A percentile compares a stretch with the other conserved stretches of the same genome.
phyloP scores from a whole-genome alignment of 257 asterid species.

The Primulina eburnea region DNA sequence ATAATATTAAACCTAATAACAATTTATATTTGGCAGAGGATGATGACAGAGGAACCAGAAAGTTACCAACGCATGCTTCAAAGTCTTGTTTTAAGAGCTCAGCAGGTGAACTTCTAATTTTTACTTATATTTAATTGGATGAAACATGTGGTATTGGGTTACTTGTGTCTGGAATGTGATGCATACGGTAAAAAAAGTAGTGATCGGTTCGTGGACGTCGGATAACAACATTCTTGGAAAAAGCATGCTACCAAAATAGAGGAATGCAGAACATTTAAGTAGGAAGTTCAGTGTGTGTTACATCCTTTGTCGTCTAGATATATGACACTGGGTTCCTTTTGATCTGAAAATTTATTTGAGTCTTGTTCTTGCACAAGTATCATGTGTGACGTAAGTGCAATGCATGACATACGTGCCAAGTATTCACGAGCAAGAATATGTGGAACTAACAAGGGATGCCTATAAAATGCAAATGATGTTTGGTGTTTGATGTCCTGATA shows the following conservation, averaged over 20 bases:
- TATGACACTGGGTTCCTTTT: neutral
- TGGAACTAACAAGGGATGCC: neutral
- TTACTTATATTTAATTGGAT: neutral
- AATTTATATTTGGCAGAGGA: constrained; percentile 59
- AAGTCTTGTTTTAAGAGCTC: constrained; percentile 89
- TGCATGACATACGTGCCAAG: neutral
- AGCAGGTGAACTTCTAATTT: constrained; percentile 58
- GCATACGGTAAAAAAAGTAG: neutral
- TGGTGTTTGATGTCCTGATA: constrained; percentile 18
- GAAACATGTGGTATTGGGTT: constrained; percentile 8
- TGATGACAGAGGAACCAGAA: constrained; percentile 98
- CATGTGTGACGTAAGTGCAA: neutral
- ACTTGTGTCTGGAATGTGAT: no score
- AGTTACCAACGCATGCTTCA: constrained; percentile 94
- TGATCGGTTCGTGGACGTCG: constrained; percentile 4
- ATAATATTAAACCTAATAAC: constrained; percentile 16
- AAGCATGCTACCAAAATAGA: neutral
- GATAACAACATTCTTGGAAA: constrained; percentile 4
- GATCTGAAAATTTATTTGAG: neutral
- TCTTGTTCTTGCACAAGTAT: neutral
- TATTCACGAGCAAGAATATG: neutral
- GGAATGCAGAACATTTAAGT: neutral
- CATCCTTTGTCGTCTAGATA: constrained; percentile 9
- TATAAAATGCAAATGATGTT: neutral
- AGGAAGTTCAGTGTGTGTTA: constrained; percentile 12